These are phyloP conservation scores for Fomitopsis betulina DNA, from an alignment of 1,284 basidiomycete genomes.

Conservation along the genomic window DNA sequence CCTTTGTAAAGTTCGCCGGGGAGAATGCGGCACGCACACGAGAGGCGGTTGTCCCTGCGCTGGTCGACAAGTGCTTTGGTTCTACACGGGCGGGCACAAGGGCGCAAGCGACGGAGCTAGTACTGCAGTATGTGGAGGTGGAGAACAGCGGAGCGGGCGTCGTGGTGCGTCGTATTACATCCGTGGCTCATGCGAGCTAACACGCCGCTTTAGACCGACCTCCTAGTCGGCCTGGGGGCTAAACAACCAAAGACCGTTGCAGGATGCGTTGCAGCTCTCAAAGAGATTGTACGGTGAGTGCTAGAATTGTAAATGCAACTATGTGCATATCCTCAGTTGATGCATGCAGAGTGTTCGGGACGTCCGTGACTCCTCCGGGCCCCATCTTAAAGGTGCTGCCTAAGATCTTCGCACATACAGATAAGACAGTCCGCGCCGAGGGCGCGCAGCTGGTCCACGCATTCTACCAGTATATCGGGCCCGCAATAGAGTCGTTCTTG, in stretches of 20 bases:
- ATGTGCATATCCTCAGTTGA: background rate
- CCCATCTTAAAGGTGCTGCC: slow-evolving; percentile 84
- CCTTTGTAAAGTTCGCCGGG: slow-evolving; percentile 89
- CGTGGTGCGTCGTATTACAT: slow-evolving; percentile 61
- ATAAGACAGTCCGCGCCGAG: slow-evolving; percentile 95
- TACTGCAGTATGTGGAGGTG: slow-evolving; percentile 89
- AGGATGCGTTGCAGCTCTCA: slow-evolving; percentile 75
- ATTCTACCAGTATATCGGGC: slow-evolving; percentile 88
- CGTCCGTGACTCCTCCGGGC: slow-evolving; percentile 71
- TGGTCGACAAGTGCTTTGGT: slow-evolving; percentile 96
- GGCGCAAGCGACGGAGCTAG: slow-evolving; percentile 83
- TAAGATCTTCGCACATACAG: slow-evolving; percentile 93
- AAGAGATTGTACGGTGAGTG: slow-evolving; percentile 68
- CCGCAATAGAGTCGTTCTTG: slow-evolving; percentile 83
- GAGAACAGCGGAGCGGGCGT: slow-evolving; percentile 88
- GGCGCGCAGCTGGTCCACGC: slow-evolving; percentile 75
- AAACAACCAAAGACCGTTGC: slow-evolving; percentile 97
- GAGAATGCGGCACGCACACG: slow-evolving; percentile 82
- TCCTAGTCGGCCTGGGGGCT: slow-evolving; percentile 81
- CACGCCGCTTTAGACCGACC: slow-evolving; percentile 56
- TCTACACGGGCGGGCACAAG: slow-evolving; percentile 91
- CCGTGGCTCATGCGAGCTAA: slow-evolving; percentile 20
- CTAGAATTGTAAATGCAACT: background rate
- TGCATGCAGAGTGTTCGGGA: slow-evolving; percentile 73
- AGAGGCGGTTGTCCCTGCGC: slow-evolving; percentile 77